Percentiles rank a stretch among this genome's conserved stretches.
phyloP scores from a whole-genome alignment of 345 rosid species.

The Citrus sp. region DNA sequence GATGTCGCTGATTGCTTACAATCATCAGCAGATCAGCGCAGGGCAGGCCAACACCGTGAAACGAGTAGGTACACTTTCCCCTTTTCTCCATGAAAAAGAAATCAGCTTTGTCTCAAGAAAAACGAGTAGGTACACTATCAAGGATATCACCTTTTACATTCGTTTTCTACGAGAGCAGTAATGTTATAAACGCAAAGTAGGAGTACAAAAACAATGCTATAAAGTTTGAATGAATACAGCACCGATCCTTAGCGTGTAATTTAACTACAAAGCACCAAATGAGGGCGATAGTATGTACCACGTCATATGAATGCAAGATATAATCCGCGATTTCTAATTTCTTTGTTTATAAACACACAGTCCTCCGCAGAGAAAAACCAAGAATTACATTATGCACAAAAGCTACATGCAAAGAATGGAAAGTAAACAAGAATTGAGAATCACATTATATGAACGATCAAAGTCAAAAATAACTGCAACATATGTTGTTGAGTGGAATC shows the following conservation, averaged over 20 bases:
- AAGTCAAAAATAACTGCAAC: background rate
- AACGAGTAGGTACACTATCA: constrained; percentile 34
- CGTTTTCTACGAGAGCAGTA: background rate
- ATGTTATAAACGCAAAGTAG: too few species aligned
- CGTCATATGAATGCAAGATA: too few species aligned
- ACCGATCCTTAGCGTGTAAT: too few species aligned
- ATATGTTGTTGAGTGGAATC: background rate
- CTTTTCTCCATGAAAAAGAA: constrained; percentile 52
- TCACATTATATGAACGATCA: background rate
- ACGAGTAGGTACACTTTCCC: constrained; percentile 37
- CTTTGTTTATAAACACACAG: too few species aligned
- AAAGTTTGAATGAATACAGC: too few species aligned
- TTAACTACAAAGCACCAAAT: too few species aligned
- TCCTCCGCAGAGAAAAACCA: background rate
- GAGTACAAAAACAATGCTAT: too few species aligned
- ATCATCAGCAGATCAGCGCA: background rate
- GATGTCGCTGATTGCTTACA: background rate
- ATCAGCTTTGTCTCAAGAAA: constrained; percentile 51
- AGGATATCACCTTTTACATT: background rate
- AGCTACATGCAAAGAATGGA: background rate
- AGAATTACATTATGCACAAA: background rate
- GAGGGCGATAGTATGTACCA: too few species aligned
- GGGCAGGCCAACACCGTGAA: constrained; percentile 18
- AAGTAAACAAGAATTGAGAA: background rate
- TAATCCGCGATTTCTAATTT: too few species aligned